Base-by-base conservation (phyloP, 768 basidiomycete genomes). In the Rhodotorula sphaerocarpa region DNA sequence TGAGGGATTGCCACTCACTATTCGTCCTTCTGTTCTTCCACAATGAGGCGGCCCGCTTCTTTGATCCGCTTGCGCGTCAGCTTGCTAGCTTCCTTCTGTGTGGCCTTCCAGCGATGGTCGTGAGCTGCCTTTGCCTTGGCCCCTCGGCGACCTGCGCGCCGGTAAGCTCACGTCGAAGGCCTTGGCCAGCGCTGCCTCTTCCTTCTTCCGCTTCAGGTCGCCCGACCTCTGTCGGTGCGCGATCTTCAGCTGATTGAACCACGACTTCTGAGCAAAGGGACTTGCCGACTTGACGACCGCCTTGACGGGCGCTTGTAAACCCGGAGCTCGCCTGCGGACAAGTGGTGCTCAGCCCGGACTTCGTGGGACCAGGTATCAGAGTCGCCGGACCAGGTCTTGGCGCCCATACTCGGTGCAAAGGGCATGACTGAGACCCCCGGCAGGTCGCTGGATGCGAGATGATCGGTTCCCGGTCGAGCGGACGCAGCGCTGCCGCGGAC, bases 111-210 rank as follows among this genome's bases (percentile, higher is more conserved):
- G 6, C 11, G 21, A 7, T 20, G n/a, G n/a, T n/a, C n/a, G 7
- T 30, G 28, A 20, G n/a, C 53, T 51, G 27, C n/a, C n/a, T n/a
- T n/a, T n/a, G n/a, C n/a, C 30, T 14, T 23, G 21, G 52, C 14
- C 2, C 5, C 51, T 3, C 5, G 11, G 25, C 23, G 33, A 12
- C 10, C 15, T 1, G 14, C 18, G 16, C 14, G 5, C 45, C 16
- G 30, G 14, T 14, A 27, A 15, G 25, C 55, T 47, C 41, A 57
- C 57, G 42, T 51, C 57, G 48, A 58, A 41, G n/a, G 41, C 50
- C 20, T 50, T 57, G 20, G 28, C 23, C 7, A 48, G 28, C 16
- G 36, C 36, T 4, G 25, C 47, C 30, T n/a, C 28, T 11, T 25
- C 59, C 52, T 48, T 33, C 28, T 43, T 10, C 31, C 43, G 41